Conservation (phyloP, 2,329 filamentous ascomycete genomes). For the Botrytis hyacinthi region DNA sequence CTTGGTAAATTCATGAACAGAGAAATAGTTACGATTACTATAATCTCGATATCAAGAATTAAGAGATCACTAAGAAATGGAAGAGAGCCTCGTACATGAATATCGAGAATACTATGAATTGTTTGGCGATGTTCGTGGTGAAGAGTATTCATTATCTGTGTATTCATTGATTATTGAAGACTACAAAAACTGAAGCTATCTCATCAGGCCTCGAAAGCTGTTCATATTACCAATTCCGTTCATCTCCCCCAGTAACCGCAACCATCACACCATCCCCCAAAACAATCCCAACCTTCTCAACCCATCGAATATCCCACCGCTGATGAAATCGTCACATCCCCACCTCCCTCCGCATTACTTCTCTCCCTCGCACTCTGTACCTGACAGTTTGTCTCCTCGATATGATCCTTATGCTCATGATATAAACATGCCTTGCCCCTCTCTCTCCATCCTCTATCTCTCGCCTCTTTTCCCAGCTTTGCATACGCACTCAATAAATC, state of each 20-base stretch:
- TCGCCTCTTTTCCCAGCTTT: no score
- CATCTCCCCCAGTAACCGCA: no score
- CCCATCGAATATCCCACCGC: background rate
- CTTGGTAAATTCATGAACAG: accelerated
- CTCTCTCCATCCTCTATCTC: no score
- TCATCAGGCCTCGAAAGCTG: no score
- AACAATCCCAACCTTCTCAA: background rate
- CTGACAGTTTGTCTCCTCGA: background rate
- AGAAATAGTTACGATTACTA: background rate
- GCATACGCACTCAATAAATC: background rate
- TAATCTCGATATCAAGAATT: no score
- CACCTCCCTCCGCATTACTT: background rate
- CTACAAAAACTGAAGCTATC: accelerated
- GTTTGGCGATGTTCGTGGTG: accelerated
- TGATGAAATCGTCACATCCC: background rate
- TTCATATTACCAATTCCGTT: no score
- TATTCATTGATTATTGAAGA: background rate
- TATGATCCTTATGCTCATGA: background rate
- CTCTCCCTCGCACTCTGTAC: background rate
- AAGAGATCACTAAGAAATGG: no score
- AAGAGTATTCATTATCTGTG: accelerated
- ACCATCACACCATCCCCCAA: background rate
- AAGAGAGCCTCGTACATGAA: no score
- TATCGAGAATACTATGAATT: background rate
- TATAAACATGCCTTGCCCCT: background rate